Percentiles rank a stretch among this genome's conserved stretches.
Conservation (phyloP, 345 rosid genomes). For the Eucalyptus erythrocorys region DNA sequence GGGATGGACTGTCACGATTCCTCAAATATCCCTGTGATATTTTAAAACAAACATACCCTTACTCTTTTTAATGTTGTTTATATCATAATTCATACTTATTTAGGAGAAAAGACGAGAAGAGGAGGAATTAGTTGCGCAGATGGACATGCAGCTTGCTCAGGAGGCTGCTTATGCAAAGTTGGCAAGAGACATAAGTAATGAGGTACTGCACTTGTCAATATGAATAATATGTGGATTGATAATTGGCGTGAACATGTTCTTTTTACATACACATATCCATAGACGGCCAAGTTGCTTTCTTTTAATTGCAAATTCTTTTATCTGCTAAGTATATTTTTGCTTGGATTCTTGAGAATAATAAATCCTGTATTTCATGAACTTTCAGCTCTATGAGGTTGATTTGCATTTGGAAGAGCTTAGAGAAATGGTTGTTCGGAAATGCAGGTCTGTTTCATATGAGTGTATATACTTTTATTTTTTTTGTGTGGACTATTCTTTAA, state of each 20-base stretch:
- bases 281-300: background rate
- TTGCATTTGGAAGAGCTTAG: conserved; percentile 58
- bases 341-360: background rate
- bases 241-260: background rate
- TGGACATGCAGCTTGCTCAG: conserved; percentile 54
- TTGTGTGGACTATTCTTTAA: background rate
- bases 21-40: background rate
- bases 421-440: conserved; percentile 46
- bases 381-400: conserved; percentile 58
- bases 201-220: conserved; percentile 13
- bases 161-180: conserved; percentile 72
- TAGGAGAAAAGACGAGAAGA: conserved; percentile 67
- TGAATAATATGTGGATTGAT: background rate
- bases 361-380: background rate
- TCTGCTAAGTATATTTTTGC: background rate
- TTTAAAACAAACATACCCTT: background rate
- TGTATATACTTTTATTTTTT: background rate
- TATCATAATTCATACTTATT: background rate
- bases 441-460: conserved; percentile 41
- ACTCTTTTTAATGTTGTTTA: background rate
- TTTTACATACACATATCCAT: background rate
- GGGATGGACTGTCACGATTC: background rate
- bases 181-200: conserved; percentile 53
- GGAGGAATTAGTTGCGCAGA: conserved; percentile 48
- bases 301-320: background rate